Percentiles rank a stretch among this genome's conserved stretches.
Evolutionary conservation across 495 filamentous ascomycete species (phyloP).

Genomic region (Echria macrotheca): DNA sequence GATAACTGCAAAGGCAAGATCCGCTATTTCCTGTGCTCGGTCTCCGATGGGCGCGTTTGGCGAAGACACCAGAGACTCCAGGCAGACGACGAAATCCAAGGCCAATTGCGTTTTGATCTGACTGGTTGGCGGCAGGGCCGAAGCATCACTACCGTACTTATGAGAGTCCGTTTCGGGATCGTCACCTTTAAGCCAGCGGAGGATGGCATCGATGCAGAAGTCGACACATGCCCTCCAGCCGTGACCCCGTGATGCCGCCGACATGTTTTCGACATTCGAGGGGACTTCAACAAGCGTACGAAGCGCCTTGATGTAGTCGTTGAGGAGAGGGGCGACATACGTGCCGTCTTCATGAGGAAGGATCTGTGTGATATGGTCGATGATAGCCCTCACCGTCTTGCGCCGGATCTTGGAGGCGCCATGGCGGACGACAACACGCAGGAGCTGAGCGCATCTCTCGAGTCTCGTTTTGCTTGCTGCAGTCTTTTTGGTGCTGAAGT

Average conservation of each 20-base stretch:
- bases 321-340: constrained; percentile 64
- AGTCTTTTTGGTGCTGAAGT: constrained; percentile 51
- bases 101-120: constrained; percentile 30
- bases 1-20: constrained; percentile 57
- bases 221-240: constrained; percentile 64
- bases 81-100: constrained; percentile 59
- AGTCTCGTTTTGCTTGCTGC: constrained; percentile 49
- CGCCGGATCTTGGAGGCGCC: constrained; percentile 61
- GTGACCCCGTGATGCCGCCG: constrained; percentile 36
- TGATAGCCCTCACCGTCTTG: constrained; percentile 70
- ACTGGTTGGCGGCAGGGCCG: constrained; percentile 6
- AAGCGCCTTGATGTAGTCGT: constrained; percentile 75
- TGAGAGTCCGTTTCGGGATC: constrained; percentile 27
- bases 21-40: constrained; percentile 52
- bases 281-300: constrained; percentile 61
- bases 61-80: constrained; percentile 58
- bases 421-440: constrained; percentile 65
- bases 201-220: constrained; percentile 58
- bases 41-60: constrained; percentile 67
- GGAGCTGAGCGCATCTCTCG: constrained; percentile 60
- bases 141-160: constrained; percentile 38
- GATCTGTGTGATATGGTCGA: constrained; percentile 76
- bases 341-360: constrained; percentile 57
- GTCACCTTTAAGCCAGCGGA: constrained; percentile 34
- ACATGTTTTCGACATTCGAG: constrained; percentile 73